Evolutionary conservation across 169 alveolate species (phyloP).

Genomic region (Plasmodium fragile): DNA sequence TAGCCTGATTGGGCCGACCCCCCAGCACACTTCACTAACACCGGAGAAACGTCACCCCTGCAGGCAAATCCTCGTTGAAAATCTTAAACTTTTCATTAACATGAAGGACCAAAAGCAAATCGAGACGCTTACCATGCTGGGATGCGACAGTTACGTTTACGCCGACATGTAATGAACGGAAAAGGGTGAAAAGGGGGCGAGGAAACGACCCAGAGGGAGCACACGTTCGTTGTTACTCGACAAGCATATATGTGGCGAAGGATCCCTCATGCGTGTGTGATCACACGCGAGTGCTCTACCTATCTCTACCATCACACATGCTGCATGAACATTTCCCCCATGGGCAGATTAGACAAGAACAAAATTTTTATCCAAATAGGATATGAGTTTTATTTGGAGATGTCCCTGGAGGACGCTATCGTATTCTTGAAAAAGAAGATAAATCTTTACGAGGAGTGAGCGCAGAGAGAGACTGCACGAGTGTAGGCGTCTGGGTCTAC

Average conservation of each 20-base stretch:
- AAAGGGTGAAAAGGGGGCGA: not conserved
- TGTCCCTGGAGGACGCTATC: slow-evolving; percentile 82
- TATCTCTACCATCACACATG: not conserved
- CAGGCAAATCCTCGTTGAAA: slow-evolving; percentile 71
- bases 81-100: slow-evolving; percentile 43
- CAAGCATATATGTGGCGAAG: not conserved
- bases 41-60: not conserved
- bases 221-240: not conserved
- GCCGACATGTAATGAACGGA: slow-evolving; percentile 73
- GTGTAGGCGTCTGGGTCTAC: not conserved
- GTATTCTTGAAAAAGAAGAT: slow-evolving; percentile 65
- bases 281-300: not conserved
- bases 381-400: slow-evolving; percentile 80
- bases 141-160: slow-evolving; percentile 73
- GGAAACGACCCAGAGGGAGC: not conserved
- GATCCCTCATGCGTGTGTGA: not conserved
- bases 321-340: not conserved
- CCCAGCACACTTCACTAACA: not conserved
- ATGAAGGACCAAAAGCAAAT: slow-evolving; percentile 67
- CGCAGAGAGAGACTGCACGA: not conserved
- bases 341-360: slow-evolving; percentile 51
- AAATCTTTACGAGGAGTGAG: slow-evolving; percentile 76
- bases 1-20: not conserved
- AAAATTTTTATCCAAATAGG: slow-evolving; percentile 80
- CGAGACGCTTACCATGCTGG: slow-evolving; percentile 63